These are phyloP conservation scores for Alternaria novae-zelandiae DNA, from an alignment of 2,329 filamentous ascomycete species.

Conservation along the genomic window DNA sequence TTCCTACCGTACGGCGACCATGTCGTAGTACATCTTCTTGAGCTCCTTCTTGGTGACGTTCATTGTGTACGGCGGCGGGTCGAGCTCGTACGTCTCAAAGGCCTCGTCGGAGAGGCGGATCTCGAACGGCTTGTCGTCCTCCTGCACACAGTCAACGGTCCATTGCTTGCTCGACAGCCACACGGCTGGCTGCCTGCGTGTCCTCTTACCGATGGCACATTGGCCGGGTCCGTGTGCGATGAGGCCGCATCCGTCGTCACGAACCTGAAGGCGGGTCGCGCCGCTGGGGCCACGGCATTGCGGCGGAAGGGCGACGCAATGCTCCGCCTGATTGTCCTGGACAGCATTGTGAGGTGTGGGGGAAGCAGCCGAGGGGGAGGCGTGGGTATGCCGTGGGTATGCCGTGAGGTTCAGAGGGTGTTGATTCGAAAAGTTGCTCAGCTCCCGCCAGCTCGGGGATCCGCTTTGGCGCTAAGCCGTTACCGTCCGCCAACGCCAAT, in stretches of 20 bases:
- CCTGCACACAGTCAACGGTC: conserved; percentile 59
- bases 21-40: conserved; percentile 99
- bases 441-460: conserved; percentile 27
- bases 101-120: conserved; percentile 95
- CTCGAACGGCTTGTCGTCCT: conserved; percentile 91
- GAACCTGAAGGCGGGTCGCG: conserved; percentile 60
- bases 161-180: background rate
- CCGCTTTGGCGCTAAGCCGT: conserved; percentile 20
- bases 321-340: conserved; percentile 49
- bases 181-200: conserved; percentile 2
- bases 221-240: conserved; percentile 81
- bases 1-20: conserved; percentile 88
- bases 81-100: conserved; percentile 99
- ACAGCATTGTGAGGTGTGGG: conserved; percentile 46
- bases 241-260: conserved; percentile 97
- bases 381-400: conserved; percentile 8
- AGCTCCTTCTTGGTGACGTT: conserved; percentile 96
- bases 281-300: conserved; percentile 44
- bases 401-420: conserved; percentile 21
- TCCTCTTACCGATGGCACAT: conserved; percentile 68
- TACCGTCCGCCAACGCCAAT: conserved; percentile 14
- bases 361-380: conserved; percentile 25
- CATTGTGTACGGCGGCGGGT: conserved; percentile 91
- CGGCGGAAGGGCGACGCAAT: conserved; percentile 49
- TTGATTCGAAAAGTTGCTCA: conserved; percentile 30